Conservation (phyloP, 1,284 basidiomycete species). For the Pseudozyma hubeiensis region DNA sequence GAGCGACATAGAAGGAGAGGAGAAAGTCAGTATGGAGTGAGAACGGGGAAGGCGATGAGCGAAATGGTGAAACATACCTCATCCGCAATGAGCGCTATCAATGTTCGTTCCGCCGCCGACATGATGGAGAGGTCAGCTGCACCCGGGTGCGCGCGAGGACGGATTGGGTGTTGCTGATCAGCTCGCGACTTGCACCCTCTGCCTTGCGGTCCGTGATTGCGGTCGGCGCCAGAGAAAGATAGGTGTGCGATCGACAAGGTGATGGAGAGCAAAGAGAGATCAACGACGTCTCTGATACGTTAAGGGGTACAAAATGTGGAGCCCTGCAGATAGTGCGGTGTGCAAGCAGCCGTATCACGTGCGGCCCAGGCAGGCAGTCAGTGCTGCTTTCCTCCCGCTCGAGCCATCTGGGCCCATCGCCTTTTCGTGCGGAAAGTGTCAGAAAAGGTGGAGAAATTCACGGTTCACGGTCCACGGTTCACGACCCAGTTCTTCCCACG, state of each 20-base stretch:
- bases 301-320: conserved; percentile 16
- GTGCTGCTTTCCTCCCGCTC: conserved; percentile 8
- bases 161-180: no score
- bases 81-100: conserved; percentile 62
- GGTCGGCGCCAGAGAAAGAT: no score
- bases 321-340: conserved; percentile 2
- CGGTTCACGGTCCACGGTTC: background rate
- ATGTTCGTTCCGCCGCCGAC: conserved; percentile 55
- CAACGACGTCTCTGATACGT: background rate
- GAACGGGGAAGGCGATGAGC: background rate
- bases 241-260: no score
- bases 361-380: background rate
- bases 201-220: no score
- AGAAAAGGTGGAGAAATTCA: conserved; percentile 7
- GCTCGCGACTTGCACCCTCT: no score
- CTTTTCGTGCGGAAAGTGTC: conserved; percentile 21
- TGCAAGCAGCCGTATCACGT: conserved; percentile 19
- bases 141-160: background rate
- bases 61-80: conserved; percentile 42
- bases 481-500: conserved; percentile 4
- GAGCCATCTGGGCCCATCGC: conserved; percentile 12
- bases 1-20: background rate
- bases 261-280: background rate
- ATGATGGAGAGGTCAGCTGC: conserved; percentile 10
- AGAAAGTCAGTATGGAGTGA: background rate